Percentiles rank a stretch among this genome's conserved stretches.
Conservation (phyloP, 140 eudicot species). For the Anethum foeniculum region DNA sequence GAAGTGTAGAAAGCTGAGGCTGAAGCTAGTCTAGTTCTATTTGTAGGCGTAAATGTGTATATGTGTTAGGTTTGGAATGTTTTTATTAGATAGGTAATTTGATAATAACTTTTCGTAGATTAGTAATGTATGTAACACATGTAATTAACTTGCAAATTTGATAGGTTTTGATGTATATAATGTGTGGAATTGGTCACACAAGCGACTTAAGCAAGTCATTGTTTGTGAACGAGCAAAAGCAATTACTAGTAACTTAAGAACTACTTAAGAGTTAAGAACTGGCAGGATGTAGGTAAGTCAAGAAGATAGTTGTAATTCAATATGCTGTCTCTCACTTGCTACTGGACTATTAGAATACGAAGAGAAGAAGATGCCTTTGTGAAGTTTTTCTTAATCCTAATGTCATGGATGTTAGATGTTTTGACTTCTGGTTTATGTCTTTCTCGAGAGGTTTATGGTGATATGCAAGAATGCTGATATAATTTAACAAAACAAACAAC, state of each 20-base stretch:
- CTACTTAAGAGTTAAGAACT: background rate
- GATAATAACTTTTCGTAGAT: background rate
- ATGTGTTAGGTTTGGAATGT: background rate
- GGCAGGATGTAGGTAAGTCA: background rate
- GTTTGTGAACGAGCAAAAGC: background rate
- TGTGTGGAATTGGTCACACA: background rate
- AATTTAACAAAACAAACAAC: background rate
- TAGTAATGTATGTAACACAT: background rate
- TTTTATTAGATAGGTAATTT: background rate
- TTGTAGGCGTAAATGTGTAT: background rate
- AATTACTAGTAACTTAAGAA: background rate
- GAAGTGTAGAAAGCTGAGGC: background rate
- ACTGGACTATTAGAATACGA: background rate
- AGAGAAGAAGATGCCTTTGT: background rate
- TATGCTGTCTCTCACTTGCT: background rate
- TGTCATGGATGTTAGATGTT: background rate
- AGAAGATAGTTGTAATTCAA: background rate
- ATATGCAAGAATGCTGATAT: background rate
- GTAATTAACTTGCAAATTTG: background rate
- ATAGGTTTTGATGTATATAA: background rate
- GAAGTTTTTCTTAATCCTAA: background rate
- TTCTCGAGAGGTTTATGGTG: background rate
- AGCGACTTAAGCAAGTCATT: background rate
- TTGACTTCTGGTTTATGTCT: background rate
- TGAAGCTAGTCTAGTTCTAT: background rate